phyloP scores from a whole-genome alignment of 2,329 filamentous ascomycete species.

The Ramularia endophylla region DNA sequence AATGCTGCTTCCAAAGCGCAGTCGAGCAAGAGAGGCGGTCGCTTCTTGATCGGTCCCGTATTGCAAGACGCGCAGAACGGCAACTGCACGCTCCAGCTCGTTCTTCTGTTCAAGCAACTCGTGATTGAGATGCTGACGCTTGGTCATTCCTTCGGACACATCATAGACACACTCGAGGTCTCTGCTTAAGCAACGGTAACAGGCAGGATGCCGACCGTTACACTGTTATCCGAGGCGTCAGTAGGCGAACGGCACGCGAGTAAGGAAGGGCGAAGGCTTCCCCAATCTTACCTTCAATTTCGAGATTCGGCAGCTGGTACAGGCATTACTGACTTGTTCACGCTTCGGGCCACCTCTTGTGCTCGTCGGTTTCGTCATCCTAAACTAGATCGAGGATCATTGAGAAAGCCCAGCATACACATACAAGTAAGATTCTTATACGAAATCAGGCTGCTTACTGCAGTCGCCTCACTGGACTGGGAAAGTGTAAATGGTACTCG shows the following conservation, averaged over 20 bases:
- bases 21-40: constrained; percentile 15
- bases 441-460: too few species aligned
- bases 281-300: constrained; percentile 8
- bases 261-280: neutral
- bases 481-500: too few species aligned
- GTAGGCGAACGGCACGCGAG: neutral
- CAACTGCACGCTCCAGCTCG: constrained; percentile 11
- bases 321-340: constrained; percentile 8
- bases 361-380: too few species aligned
- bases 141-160: constrained; percentile 19
- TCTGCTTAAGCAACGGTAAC: constrained; percentile 10
- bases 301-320: constrained; percentile 6
- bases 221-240: constrained; percentile 7
- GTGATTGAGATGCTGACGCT: constrained; percentile 17
- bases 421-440: too few species aligned
- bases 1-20: constrained; percentile 18
- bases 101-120: constrained; percentile 11
- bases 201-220: constrained; percentile 17
- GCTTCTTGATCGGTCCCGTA: constrained; percentile 18
- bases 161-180: constrained; percentile 16
- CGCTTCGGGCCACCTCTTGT: constrained; percentile 2
- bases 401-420: too few species aligned
- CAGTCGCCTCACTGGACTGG: too few species aligned
- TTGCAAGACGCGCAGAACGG: constrained; percentile 15
- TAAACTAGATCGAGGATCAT: too few species aligned